Base-by-base conservation (phyloP, 139 green algal species). In the Dunaliella sp. region DNA sequence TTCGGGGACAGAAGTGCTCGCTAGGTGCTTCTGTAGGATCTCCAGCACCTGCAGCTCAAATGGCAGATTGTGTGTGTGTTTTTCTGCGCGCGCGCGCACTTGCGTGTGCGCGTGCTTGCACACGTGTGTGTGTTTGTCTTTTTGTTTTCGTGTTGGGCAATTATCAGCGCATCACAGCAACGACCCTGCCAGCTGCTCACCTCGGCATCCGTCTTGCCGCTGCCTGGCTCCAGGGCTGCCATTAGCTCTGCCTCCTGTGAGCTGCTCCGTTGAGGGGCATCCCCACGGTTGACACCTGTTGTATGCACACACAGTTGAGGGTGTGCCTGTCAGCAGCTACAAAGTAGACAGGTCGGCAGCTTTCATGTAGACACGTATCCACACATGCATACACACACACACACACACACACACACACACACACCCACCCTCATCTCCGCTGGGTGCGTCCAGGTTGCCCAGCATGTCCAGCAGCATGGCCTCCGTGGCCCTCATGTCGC, bases 401-500 rank as follows among this genome's bases (percentile, higher is more conserved):
- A n/a, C n/a, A n/a, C n/a, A n/a, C n/a, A n/a, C 34, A 30, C 76
- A 81, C 48, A 65, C 16, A 7, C 48, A 65, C 16, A 7, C 48
- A 7, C 48, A 12, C 31, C 33, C 76, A 37, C 30, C 22, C 12
- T 33, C 76, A 81, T 81, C n/a, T 21, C n/a, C 37, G n/a, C n/a
- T 28, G 30, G 34, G 28, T 30, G 33, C 30, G n/a, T 2, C 34
- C 1, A 28, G n/a, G 76, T 31, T 32, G 57, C 58, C 38, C 58
- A 86, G 59, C 82, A 86, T 65, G 72, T 86, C 58, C n/a, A 86
- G 82, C 58, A 86, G 34, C 58, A 86, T 38, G 58, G 57, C 38
- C 82, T 86, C 82, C 2, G 82, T 86, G 12, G 82, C 82, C 1
- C 38, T 2, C 59, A 86, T 35, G 28, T 86, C 58, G 21, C n/a